A percentile compares a stretch with the other conserved stretches of the same genome.
phyloP scores from a whole-genome alignment of 2,329 filamentous ascomycete species.

The Calonectria henricotiae region DNA sequence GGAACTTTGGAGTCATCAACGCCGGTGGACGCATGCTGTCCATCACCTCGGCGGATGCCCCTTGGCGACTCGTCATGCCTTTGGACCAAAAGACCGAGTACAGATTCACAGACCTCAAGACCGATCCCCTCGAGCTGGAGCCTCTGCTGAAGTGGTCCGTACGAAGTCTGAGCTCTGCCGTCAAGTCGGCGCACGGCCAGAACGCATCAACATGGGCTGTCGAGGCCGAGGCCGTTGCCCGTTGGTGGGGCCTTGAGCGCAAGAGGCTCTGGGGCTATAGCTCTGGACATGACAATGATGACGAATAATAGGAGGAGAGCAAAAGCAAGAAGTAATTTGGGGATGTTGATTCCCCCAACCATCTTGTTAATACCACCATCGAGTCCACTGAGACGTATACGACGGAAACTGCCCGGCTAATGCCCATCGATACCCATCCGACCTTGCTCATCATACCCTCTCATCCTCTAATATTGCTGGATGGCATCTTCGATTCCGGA shows the following conservation, averaged over 20 bases:
- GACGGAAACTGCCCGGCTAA: neutral
- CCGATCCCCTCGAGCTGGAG: slow-evolving; percentile 53
- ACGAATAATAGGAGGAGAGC: neutral
- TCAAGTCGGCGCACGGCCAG: slow-evolving; percentile 44
- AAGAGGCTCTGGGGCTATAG: slow-evolving; percentile 46
- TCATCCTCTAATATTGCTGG: neutral
- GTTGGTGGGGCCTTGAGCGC: slow-evolving; percentile 49
- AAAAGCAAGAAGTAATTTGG: neutral
- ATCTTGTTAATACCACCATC: neutral
- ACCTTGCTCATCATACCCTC: neutral
- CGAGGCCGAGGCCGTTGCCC: slow-evolving; percentile 47
- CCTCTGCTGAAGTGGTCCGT: slow-evolving; percentile 52
- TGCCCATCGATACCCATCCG: neutral
- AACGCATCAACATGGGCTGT: slow-evolving; percentile 54
- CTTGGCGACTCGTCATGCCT: slow-evolving; percentile 55
- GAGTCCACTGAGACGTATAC: neutral
- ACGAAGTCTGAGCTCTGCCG: slow-evolving; percentile 42
- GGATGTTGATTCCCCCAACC: neutral
- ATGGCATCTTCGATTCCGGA: neutral
- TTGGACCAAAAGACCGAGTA: slow-evolving; percentile 55
- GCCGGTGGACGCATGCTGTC: slow-evolving; percentile 56
- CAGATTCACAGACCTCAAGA: slow-evolving; percentile 53
- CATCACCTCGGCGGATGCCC: slow-evolving; percentile 54
- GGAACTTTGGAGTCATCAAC: slow-evolving; percentile 59
- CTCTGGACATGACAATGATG: neutral